These are phyloP conservation scores for Podospora pseudocomata DNA, from an alignment of 495 filamentous ascomycete genomes.

Conservation along the genomic window DNA sequence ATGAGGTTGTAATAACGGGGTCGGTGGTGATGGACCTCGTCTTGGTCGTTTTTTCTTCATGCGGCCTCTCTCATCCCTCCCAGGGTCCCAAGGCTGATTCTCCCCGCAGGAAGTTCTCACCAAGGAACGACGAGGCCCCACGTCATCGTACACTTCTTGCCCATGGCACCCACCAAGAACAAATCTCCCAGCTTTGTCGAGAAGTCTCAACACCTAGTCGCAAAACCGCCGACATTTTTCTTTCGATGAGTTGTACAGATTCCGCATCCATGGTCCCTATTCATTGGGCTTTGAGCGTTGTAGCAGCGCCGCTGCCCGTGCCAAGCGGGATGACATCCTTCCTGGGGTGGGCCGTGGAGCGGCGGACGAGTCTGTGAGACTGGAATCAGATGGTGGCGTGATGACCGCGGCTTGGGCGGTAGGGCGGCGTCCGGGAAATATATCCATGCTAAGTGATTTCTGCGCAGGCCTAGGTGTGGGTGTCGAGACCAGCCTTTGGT, in stretches of 20 bases:
- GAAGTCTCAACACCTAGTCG: not conserved
- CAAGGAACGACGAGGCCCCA: not conserved
- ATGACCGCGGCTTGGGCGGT: not conserved
- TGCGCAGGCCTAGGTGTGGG: not conserved
- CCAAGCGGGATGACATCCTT: slow-evolving; percentile 18
- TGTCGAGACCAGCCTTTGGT: slow-evolving; percentile 4
- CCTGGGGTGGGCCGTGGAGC: not conserved
- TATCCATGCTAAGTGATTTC: slow-evolving; percentile 15
- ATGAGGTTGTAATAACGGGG: not conserved
- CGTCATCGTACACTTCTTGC: not conserved
- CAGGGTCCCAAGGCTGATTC: not conserved
- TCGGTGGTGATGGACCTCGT: not conserved
- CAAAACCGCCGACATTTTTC: not conserved
- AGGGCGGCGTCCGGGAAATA: not conserved
- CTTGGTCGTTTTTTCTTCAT: not conserved
- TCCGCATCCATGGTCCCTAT: slow-evolving; percentile 13
- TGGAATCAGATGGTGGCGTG: slow-evolving; percentile 10
- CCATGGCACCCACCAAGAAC: not conserved
- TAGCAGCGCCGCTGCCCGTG: slow-evolving; percentile 25
- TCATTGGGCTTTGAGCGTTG: slow-evolving; percentile 22
- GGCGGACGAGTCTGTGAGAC: slow-evolving; percentile 18
- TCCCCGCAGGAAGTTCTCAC: not conserved
- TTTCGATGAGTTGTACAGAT: not conserved
- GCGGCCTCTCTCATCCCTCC: not conserved
- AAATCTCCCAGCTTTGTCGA: not conserved